phyloP scores from a whole-genome alignment of 768 basidiomycete species.

The Suillus alpinus region DNA sequence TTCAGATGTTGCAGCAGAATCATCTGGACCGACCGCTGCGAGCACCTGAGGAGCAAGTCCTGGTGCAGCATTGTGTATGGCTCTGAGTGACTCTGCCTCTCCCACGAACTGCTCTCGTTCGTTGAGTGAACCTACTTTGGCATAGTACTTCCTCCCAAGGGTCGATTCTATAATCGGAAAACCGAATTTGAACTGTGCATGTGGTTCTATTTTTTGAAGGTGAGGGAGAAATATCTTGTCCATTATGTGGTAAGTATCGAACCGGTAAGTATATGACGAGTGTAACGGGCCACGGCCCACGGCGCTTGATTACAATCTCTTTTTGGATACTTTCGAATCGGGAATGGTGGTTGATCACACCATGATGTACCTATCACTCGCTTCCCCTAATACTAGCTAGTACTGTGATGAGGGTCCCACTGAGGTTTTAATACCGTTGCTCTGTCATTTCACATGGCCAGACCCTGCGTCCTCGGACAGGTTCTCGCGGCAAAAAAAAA shows the following conservation, averaged over 20 bases:
- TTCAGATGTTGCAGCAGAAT: slow-evolving; percentile 30
- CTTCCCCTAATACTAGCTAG: neutral
- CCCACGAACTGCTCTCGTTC: slow-evolving; percentile 67
- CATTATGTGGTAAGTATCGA: neutral
- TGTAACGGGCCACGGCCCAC: too few species aligned
- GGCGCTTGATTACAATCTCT: too few species aligned
- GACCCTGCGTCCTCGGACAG: neutral
- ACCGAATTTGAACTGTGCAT: slow-evolving; percentile 42
- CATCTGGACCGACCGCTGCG: slow-evolving; percentile 39
- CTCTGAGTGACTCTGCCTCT: slow-evolving; percentile 66
- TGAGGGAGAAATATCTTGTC: slow-evolving; percentile 37
- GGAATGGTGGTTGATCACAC: neutral
- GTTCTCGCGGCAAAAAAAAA: neutral
- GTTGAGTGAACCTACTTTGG: slow-evolving; percentile 49
- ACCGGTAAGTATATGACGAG: neutral
- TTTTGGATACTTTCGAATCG: neutral
- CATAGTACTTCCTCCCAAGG: slow-evolving; percentile 56
- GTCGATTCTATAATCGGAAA: slow-evolving; percentile 55
- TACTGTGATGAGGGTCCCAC: neutral
- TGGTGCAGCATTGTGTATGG: slow-evolving; percentile 63
- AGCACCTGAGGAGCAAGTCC: slow-evolving; percentile 61
- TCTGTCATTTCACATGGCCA: neutral
- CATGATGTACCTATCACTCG: too few species aligned
- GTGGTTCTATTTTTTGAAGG: slow-evolving; percentile 49
- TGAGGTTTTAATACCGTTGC: neutral